phyloP scores from a whole-genome alignment of 148 eudicot species.

The Vaccinium corymbosum region DNA sequence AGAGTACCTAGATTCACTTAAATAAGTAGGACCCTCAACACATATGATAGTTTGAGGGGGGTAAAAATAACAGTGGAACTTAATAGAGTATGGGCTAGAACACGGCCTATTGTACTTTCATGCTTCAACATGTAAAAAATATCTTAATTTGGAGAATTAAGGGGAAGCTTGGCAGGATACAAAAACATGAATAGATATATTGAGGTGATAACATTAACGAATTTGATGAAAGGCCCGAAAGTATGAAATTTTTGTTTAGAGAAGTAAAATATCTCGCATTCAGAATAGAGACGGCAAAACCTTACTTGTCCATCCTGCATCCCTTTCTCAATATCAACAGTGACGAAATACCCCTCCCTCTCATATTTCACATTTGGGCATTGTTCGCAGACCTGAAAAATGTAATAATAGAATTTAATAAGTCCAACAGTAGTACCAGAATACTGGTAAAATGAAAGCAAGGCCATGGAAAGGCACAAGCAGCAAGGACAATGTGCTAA shows the following conservation, averaged over 20 bases:
- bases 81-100: background rate
- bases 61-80: background rate
- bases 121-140: background rate
- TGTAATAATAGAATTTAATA: background rate
- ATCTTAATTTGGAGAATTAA: background rate
- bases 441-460: background rate
- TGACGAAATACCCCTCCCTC: constrained; percentile 80
- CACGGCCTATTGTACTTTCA: background rate
- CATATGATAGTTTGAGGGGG: background rate
- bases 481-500: background rate
- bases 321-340: constrained; percentile 97
- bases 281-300: constrained; percentile 11
- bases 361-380: constrained; percentile 91
- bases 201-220: background rate
- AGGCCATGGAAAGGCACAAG: background rate
- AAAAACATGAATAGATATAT: background rate
- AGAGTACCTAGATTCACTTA: background rate
- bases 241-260: background rate
- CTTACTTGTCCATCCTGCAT: constrained; percentile 98
- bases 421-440: constrained; percentile 5
- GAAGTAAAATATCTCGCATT: background rate
- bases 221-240: background rate
- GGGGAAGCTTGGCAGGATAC: background rate
- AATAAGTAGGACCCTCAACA: background rate
- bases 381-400: constrained; percentile 79